Evolutionary conservation across 2,329 filamentous ascomycete genomes (phyloP).

Genomic region (Pestalotiopsis sp.): DNA sequence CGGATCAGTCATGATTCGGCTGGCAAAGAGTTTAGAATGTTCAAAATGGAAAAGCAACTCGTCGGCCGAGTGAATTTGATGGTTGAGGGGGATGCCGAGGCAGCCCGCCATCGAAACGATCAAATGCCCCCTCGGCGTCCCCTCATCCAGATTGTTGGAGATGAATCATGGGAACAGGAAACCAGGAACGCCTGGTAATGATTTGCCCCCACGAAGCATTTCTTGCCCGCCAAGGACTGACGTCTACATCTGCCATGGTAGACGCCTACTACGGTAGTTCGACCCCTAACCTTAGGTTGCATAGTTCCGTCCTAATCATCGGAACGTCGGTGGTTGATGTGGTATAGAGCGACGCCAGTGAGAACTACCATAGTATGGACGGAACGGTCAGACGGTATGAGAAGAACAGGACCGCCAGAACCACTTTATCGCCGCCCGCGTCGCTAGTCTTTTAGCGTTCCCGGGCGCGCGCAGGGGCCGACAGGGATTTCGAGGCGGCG

Average conservation of each 20-base stretch:
- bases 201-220: neutral
- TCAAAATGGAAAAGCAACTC: constrained; percentile 3
- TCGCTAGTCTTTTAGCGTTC: neutral
- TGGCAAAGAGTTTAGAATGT: neutral
- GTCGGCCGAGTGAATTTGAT: neutral
- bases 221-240: neutral
- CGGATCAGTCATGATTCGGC: neutral
- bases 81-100: constrained; percentile 3
- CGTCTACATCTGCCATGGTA: neutral
- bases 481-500: neutral
- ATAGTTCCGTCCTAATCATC: neutral
- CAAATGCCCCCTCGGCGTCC: neutral
- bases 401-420: neutral
- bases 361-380: neutral
- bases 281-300: neutral
- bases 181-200: neutral
- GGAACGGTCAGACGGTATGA: neutral
- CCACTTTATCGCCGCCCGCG: neutral
- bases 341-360: neutral
- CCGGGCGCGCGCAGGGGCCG: constrained; percentile 9
- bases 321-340: neutral
- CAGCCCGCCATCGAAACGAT: neutral
- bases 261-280: neutral
- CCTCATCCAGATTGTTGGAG: neutral
- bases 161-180: constrained; percentile 7